Percentiles rank a stretch among this genome's conserved stretches.
Conservation (phyloP, 2,329 filamentous ascomycete genomes). For the Xylaria sp. region DNA sequence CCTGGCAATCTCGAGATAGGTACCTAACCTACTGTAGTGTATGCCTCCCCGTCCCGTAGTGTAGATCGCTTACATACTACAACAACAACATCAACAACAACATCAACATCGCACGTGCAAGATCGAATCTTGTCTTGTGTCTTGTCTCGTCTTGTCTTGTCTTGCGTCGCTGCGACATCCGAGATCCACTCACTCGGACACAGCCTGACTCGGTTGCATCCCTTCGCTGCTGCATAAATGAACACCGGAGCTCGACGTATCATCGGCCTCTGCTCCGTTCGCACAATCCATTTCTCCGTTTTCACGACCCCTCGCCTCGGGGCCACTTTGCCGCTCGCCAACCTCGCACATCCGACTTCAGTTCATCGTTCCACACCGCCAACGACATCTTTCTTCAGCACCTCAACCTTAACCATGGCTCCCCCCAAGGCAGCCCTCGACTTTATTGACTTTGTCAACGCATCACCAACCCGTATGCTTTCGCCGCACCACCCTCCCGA, state of each 20-base stretch:
- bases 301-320: slow-evolving; percentile 31
- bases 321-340: slow-evolving; percentile 14
- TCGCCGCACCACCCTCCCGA: slow-evolving; percentile 12
- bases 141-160: neutral
- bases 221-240: slow-evolving; percentile 28
- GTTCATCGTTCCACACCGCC: slow-evolving; percentile 18
- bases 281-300: slow-evolving; percentile 32
- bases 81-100: too few species aligned
- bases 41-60: neutral
- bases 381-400: slow-evolving; percentile 36
- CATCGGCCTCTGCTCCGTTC: slow-evolving; percentile 30
- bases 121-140: neutral
- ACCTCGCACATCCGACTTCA: neutral
- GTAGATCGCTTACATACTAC: neutral
- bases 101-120: neutral
- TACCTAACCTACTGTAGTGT: too few species aligned
- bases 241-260: slow-evolving; percentile 29
- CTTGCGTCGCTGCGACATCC: slow-evolving; percentile 6
- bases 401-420: slow-evolving; percentile 56
- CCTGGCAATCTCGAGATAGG: neutral
- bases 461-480: slow-evolving; percentile 83
- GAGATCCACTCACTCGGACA: slow-evolving; percentile 19
- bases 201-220: slow-evolving; percentile 1
- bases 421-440: slow-evolving; percentile 73
- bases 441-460: slow-evolving; percentile 94